These are phyloP conservation scores for Moelleriella libera DNA, from an alignment of 2,329 filamentous ascomycete genomes.

Conservation along the genomic window DNA sequence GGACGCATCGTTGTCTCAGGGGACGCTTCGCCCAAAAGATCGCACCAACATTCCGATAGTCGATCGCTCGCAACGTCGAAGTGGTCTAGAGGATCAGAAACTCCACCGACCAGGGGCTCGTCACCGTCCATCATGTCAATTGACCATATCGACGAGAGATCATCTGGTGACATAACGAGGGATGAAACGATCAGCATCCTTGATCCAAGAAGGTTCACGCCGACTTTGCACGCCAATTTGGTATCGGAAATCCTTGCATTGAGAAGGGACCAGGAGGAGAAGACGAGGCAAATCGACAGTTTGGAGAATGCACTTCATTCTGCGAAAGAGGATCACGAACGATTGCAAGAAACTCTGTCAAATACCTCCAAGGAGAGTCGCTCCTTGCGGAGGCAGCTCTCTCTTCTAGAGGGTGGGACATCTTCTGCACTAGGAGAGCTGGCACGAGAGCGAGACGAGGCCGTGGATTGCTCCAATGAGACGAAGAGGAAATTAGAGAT, in stretches of 20 bases:
- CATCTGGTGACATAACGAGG: conserved; percentile 41
- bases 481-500: conserved; percentile 63
- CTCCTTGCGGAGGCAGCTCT: conserved; percentile 70
- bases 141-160: conserved; percentile 30
- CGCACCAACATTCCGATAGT: background rate
- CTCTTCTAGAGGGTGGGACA: conserved; percentile 76
- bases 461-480: conserved; percentile 58
- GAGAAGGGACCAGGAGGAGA: conserved; percentile 80
- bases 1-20: background rate
- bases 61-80: conserved; percentile 21
- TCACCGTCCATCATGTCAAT: conserved; percentile 39
- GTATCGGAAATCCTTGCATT: conserved; percentile 87
- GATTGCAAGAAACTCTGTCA: conserved; percentile 46
- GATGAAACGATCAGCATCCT: conserved; percentile 63
- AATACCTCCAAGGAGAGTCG: conserved; percentile 61
- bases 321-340: conserved; percentile 60
- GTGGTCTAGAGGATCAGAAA: conserved; percentile 26
- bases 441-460: conserved; percentile 73
- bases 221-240: conserved; percentile 83
- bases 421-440: conserved; percentile 75
- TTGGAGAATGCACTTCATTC: conserved; percentile 64
- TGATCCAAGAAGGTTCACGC: conserved; percentile 86
- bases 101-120: conserved; percentile 23
- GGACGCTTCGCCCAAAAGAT: background rate
- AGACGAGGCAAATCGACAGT: conserved; percentile 71